Evolutionary conservation across 23 red algal species (phyloP).

Genomic region (Rhodosorus marinus): DNA sequence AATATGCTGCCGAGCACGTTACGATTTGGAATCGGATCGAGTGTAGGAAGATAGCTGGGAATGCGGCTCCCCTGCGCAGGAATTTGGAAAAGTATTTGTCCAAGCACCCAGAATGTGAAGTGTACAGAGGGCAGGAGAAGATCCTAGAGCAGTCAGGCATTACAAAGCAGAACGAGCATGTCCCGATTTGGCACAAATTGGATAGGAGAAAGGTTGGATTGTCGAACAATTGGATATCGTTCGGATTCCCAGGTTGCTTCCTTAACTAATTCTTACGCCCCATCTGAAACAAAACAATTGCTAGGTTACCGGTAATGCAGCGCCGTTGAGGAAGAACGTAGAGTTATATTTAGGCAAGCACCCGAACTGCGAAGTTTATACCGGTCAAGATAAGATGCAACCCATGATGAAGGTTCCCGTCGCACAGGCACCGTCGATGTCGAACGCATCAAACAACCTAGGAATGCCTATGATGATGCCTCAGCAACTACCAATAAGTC

Average conservation of each 20-base stretch:
- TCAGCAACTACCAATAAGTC: too few species aligned
- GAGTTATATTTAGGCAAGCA: conserved; percentile 52
- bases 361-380: conserved; percentile 77
- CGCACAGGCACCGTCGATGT: too few species aligned
- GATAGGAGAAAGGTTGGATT: conserved; percentile 81
- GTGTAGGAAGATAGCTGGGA: conserved; percentile 76
- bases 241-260: too few species aligned
- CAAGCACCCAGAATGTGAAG: conserved; percentile 70
- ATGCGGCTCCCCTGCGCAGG: conserved; percentile 66
- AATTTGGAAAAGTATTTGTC: conserved; percentile 63
- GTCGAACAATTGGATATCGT: too few species aligned
- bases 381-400: conserved; percentile 67
- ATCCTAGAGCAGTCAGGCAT: too few species aligned
- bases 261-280: too few species aligned
- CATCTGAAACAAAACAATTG: too few species aligned
- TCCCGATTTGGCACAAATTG: conserved; percentile 70
- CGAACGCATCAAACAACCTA: too few species aligned
- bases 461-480: too few species aligned
- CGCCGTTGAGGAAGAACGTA: conserved; percentile 75
- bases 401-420: too few species aligned
- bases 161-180: too few species aligned
- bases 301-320: conserved; percentile 87
- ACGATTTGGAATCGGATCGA: conserved; percentile 86
- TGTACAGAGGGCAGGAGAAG: conserved; percentile 84
- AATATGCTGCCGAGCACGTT: conserved; percentile 31